Percentiles rank a stretch among this genome's conserved stretches.
Conservation (phyloP, 2,329 filamentous ascomycete genomes). For the Phyllosticta paracitricarpa region DNA sequence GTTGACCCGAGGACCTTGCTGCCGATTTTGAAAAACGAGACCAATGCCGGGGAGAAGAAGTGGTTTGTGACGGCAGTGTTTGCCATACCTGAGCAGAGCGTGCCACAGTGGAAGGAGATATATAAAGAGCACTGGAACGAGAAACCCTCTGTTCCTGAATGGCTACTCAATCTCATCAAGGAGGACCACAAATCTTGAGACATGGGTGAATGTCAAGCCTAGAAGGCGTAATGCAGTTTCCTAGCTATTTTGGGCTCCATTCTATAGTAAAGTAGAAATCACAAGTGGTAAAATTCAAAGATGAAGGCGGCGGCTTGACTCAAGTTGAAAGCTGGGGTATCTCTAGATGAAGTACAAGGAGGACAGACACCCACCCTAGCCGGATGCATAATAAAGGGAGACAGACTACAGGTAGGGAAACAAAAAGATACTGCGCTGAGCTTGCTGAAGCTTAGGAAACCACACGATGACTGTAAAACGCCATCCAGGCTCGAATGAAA, state of each 20-base stretch:
- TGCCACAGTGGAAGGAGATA: slow-evolving; percentile 3
- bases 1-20: slow-evolving; percentile 62
- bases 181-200: not conserved
- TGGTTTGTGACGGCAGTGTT: slow-evolving; percentile 67
- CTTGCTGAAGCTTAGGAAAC: slow-evolving; percentile 1
- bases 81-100: slow-evolving; percentile 44
- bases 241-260: not conserved
- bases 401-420: not conserved
- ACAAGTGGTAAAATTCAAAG: not conserved
- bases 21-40: slow-evolving; percentile 55
- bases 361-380: slow-evolving; percentile 11
- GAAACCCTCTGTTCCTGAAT: slow-evolving; percentile 17
- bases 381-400: slow-evolving; percentile 3
- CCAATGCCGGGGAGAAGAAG: slow-evolving; percentile 46
- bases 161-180: slow-evolving; percentile 15
- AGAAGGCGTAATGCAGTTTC: not conserved
- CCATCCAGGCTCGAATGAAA: not conserved
- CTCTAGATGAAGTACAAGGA: slow-evolving; percentile 11
- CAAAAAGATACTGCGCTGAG: slow-evolving; percentile 2
- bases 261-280: not conserved
- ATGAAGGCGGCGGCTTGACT: slow-evolving; percentile 4
- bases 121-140: slow-evolving; percentile 24
- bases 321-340: slow-evolving; percentile 12
- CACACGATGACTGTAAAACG: slow-evolving; percentile 4
- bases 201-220: too few species aligned